Conservation (phyloP, 345 rosid species). For the Moricandia moricandioides region DNA sequence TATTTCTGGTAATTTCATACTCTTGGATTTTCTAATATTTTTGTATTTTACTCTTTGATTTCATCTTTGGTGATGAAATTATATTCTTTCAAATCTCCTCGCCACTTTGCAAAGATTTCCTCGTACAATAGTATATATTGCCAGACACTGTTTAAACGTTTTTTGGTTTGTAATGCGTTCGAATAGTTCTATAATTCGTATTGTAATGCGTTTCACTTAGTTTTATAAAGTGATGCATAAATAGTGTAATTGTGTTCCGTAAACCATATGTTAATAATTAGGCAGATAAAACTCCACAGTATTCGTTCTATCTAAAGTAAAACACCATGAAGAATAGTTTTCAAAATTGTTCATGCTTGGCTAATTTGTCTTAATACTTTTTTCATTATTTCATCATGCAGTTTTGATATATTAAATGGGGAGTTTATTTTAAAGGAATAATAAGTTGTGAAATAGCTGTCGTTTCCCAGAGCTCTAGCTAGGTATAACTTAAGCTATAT, state of each 20-base stretch:
- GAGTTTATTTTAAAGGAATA: not conserved
- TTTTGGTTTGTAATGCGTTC: not conserved
- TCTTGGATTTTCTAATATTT: not conserved
- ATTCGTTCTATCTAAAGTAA: not conserved
- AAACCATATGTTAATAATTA: not conserved
- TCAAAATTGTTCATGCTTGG: not conserved
- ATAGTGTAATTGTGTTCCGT: not conserved
- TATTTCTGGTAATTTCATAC: conserved; percentile 8
- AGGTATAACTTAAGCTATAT: not conserved
- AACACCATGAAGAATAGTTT: conserved; percentile 15
- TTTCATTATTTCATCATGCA: not conserved
- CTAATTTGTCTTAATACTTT: not conserved
- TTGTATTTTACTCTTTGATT: not conserved
- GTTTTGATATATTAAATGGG: not conserved
- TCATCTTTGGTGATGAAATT: conserved; percentile 3
- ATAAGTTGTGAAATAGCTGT: not conserved
- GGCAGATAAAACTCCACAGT: not conserved
- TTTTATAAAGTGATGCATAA: not conserved
- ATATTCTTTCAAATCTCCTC: conserved; percentile 26
- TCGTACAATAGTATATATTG: conserved; percentile 14
- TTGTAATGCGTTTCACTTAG: not conserved
- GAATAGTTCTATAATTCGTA: not conserved
- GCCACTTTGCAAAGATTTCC: conserved; percentile 9
- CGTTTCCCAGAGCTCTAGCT: not conserved
- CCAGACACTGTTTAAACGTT: not conserved